phyloP scores from a whole-genome alignment of 257 asterid genomes.

The Pogostemon cablin region DNA sequence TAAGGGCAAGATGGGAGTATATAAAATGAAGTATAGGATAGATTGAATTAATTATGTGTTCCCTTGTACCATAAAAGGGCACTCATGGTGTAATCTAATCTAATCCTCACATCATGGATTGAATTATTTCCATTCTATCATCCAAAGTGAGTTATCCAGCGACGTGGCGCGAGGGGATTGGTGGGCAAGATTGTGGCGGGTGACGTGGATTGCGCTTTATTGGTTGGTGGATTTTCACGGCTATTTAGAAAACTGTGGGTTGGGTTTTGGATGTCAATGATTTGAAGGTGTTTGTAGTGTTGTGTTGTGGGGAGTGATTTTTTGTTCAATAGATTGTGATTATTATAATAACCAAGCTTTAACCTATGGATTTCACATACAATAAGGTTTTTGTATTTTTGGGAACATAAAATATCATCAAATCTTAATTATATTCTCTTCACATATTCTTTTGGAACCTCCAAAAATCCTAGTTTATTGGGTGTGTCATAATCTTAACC shows the following conservation, averaged over 20 bases:
- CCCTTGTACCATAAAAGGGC: too few relatives aligned
- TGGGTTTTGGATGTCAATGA: constrained; percentile 59
- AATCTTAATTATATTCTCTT: too few relatives aligned
- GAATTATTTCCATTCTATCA: constrained; percentile 29
- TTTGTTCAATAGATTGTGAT: constrained; percentile 48
- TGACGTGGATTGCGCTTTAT: constrained; percentile 57
- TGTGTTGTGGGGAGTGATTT: constrained; percentile 41
- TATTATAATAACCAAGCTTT: too few relatives aligned
- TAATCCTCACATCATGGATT: not conserved
- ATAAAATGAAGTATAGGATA: too few relatives aligned
- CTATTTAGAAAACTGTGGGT: constrained; percentile 44
- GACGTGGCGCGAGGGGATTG: constrained; percentile 44
- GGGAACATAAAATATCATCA: not conserved
- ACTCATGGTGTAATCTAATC: too few relatives aligned
- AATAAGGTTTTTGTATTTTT: too few relatives aligned
- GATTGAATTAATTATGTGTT: too few relatives aligned
- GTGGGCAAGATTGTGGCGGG: constrained; percentile 35
- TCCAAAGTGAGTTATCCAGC: constrained; percentile 57
- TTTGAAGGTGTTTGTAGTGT: constrained; percentile 51
- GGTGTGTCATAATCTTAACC: not conserved
- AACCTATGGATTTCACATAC: too few relatives aligned
- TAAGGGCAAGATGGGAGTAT: too few relatives aligned
- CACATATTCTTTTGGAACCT: not conserved
- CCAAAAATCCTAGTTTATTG: not conserved
- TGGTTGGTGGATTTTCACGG: constrained; percentile 63